These are phyloP conservation scores for Narthecium ossifragum DNA, from an alignment of 106 monocot genomes.

Conservation along the genomic window DNA sequence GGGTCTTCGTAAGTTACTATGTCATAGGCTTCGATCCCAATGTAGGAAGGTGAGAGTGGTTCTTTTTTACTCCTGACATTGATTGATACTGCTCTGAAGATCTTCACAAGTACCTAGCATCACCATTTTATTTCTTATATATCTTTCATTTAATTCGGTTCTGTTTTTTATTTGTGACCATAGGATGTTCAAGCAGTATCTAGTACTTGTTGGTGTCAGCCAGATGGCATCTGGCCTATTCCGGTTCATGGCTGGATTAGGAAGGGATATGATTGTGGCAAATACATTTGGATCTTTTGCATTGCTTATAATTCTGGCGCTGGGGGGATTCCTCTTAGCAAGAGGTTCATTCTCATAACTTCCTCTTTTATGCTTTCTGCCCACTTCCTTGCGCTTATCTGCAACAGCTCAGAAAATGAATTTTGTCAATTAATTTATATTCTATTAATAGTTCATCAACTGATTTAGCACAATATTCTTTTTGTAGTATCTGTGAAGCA, in stretches of 20 bases:
- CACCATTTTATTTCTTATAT: no score
- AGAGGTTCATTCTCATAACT: not conserved
- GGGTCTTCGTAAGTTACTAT: constrained; percentile 16
- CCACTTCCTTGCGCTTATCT: no score
- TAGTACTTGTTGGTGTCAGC: constrained; percentile 12
- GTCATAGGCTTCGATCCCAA: constrained; percentile 29
- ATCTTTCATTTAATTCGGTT: no score
- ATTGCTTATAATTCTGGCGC: not conserved
- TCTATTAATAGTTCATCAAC: no score
- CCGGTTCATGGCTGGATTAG: constrained; percentile 16
- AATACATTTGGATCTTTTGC: not conserved
- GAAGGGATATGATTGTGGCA: constrained; percentile 16
- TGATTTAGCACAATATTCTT: no score
- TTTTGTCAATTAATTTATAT: no score
- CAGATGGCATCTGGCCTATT: constrained; percentile 22
- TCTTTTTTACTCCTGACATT: no score
- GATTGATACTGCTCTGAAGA: no score
- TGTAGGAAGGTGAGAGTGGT: constrained; percentile 22
- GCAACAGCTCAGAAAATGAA: no score
- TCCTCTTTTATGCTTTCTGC: no score
- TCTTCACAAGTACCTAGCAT: no score
- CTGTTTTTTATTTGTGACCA: no score
- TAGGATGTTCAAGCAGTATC: constrained; percentile 21
- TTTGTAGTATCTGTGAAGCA: constrained; percentile 15
- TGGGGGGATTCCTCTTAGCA: constrained; percentile 2